A percentile compares a stretch with the other conserved stretches of the same genome.
Conservation (phyloP, 2,329 filamentous ascomycete species). For the Exutisphaerella laricina region DNA sequence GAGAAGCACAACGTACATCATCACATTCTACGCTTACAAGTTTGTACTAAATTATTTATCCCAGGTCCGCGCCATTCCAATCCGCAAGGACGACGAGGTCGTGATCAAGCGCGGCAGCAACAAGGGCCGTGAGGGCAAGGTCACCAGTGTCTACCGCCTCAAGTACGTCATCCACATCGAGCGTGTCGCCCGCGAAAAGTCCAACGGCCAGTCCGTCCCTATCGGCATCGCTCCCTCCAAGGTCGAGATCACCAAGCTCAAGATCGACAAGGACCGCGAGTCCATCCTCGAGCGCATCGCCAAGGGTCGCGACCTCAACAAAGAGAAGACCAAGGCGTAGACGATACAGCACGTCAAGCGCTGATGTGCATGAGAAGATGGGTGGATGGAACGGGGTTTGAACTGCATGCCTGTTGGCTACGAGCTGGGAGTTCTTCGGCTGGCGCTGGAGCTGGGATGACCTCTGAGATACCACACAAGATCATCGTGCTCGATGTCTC, state of each 20-base stretch:
- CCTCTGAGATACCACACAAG: constrained; percentile 1
- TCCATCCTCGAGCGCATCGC: constrained; percentile 80
- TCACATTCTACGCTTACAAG: background rate
- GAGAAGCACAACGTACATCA: constrained; percentile 90
- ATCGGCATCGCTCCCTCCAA: constrained; percentile 94
- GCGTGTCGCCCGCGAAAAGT: constrained; percentile 95
- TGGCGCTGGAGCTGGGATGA: background rate
- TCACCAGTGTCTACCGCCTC: constrained; percentile 95
- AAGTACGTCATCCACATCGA: constrained; percentile 98
- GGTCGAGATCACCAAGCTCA: constrained; percentile 97
- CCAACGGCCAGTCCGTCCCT: constrained; percentile 90
- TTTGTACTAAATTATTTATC: background rate
- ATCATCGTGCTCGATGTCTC: background rate
- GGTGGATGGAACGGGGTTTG: constrained; percentile 8
- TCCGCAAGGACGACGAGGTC: constrained; percentile 86
- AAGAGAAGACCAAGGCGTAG: constrained; percentile 47
- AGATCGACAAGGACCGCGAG: constrained; percentile 95
- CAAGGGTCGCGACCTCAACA: constrained; percentile 64
- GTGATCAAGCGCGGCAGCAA: constrained; percentile 84
- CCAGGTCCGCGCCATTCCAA: constrained; percentile 71
- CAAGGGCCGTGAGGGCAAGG: constrained; percentile 98
- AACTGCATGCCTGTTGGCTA: background rate
- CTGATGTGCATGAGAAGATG: constrained; percentile 6
- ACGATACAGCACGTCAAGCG: constrained; percentile 3
- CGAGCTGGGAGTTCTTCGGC: constrained; percentile 1